Conservation (phyloP, 1,284 basidiomycete species). For the Sutorius eximius region DNA sequence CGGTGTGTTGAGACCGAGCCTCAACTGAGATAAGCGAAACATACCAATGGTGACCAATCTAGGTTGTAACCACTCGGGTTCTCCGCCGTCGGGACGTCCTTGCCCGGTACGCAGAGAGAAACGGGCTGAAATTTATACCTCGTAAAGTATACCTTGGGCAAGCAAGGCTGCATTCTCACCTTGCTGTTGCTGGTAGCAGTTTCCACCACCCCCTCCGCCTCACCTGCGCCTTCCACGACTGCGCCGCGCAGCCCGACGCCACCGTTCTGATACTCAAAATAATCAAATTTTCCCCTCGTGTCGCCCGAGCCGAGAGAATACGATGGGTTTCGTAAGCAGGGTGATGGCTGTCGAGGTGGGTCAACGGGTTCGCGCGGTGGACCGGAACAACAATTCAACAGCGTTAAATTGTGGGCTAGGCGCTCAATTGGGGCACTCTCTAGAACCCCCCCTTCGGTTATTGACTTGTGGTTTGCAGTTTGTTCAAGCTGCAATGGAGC, state of each 20-base stretch:
- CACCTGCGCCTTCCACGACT: neutral
- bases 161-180: neutral
- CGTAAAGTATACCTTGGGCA: neutral
- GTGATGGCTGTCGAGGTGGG: neutral
- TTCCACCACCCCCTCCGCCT: neutral
- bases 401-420: neutral
- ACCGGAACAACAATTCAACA: no score
- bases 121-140: neutral
- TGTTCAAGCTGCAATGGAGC: neutral
- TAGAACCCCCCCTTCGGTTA: neutral
- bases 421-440: no score
- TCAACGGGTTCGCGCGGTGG: neutral
- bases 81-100: neutral
- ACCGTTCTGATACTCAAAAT: neutral
- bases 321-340: neutral
- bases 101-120: neutral
- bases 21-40: neutral
- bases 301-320: no score
- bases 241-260: neutral
- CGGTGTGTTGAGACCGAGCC: neutral
- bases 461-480: neutral
- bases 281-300: neutral
- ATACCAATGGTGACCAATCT: constrained; percentile 5
- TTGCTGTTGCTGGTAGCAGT: neutral
- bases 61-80: neutral